phyloP scores from a whole-genome alignment of 768 basidiomycete genomes.

The Mycena capillaripes region DNA sequence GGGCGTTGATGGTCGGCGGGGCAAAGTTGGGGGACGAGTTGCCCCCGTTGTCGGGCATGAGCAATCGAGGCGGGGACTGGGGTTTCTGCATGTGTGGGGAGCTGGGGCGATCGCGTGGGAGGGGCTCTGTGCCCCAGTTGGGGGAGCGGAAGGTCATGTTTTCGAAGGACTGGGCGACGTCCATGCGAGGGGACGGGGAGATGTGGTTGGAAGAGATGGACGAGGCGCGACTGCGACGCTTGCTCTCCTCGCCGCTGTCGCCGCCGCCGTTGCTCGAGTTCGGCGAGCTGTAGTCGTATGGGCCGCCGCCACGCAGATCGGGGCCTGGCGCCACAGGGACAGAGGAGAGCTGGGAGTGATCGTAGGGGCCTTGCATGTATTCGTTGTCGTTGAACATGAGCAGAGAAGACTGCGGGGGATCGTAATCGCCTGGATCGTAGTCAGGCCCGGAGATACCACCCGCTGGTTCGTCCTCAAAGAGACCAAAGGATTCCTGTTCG shows the following conservation, averaged over 20 bases:
- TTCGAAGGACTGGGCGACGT: slow-evolving; percentile 72
- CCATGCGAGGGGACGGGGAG: slow-evolving; percentile 68
- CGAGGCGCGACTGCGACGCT: slow-evolving; percentile 71
- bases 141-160: slow-evolving; percentile 77
- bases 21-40: slow-evolving; percentile 12
- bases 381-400: slow-evolving; percentile 73
- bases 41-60: slow-evolving; percentile 62
- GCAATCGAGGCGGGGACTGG: slow-evolving; percentile 71
- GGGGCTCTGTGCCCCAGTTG: slow-evolving; percentile 63
- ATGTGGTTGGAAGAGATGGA: slow-evolving; percentile 74
- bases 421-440: slow-evolving; percentile 85
- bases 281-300: slow-evolving; percentile 78
- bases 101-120: slow-evolving; percentile 56
- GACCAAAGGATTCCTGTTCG: slow-evolving; percentile 61
- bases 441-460: slow-evolving; percentile 51
- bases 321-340: slow-evolving; percentile 56
- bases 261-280: slow-evolving; percentile 65
- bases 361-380: slow-evolving; percentile 59
- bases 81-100: slow-evolving; percentile 59
- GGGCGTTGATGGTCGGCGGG: slow-evolving; percentile 55
- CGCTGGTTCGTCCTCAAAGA: slow-evolving; percentile 63
- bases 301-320: slow-evolving; percentile 50
- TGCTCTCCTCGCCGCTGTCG: slow-evolving; percentile 57
- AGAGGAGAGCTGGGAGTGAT: slow-evolving; percentile 49
- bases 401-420: slow-evolving; percentile 66